phyloP scores from a whole-genome alignment of 2,329 filamentous ascomycete genomes.

The Diaporthe sp. region DNA sequence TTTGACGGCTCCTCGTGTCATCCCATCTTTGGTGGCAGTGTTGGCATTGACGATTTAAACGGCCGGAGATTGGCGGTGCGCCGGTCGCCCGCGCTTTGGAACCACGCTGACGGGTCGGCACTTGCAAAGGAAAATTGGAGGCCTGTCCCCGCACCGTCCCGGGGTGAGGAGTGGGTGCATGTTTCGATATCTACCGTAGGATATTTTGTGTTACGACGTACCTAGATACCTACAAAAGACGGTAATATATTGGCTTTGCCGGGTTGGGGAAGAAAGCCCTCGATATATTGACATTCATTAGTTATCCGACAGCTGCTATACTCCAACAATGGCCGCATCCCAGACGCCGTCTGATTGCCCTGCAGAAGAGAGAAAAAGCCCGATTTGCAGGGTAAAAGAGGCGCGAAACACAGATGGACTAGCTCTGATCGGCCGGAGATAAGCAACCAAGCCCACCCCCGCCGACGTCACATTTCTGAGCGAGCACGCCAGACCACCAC shows the following conservation, averaged over 20 bases:
- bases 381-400: not conserved
- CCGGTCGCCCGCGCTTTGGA: slow-evolving; percentile 20
- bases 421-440: slow-evolving; percentile 9
- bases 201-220: not conserved
- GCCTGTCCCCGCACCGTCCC: slow-evolving; percentile 11
- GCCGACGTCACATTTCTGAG: slow-evolving; percentile 40
- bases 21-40: slow-evolving; percentile 11
- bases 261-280: not conserved
- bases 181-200: not conserved
- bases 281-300: not conserved
- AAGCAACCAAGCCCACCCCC: slow-evolving; percentile 29
- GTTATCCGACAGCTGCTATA: not conserved
- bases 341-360: not conserved
- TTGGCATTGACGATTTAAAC: slow-evolving; percentile 11
- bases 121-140: slow-evolving; percentile 22
- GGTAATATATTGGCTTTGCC: not conserved
- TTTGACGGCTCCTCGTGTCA: not conserved
- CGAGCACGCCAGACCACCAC: slow-evolving; percentile 41
- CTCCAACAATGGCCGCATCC: too few species aligned
- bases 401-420: too few species aligned
- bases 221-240: too few species aligned
- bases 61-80: slow-evolving; percentile 15
- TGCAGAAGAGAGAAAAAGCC: not conserved
- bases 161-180: not conserved
- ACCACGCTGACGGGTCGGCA: slow-evolving; percentile 32